Evolutionary conservation across 306 rosid genomes (phyloP), one percentile per base, ranked within the genome.

Genomic region (Ceratonia siliqua): DNA sequence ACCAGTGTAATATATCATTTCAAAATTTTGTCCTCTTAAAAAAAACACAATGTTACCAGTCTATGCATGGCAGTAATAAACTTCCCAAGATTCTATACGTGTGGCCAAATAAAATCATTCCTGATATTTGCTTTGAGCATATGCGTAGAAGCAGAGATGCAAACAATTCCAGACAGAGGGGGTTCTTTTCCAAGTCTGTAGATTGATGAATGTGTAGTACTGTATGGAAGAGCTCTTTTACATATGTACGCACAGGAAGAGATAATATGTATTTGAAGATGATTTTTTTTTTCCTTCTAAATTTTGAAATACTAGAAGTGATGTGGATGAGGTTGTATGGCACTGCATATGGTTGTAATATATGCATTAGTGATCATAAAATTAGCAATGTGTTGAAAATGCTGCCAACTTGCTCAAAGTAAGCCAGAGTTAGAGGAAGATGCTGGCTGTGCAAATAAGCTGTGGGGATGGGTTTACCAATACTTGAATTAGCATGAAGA

Each of bases 1-100:
- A 58, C 35, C 22, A 14, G 28, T 68, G 74, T 10, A 61, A 58
- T 77, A 55, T 72, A 35, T 58, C n/a, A 33, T 11, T 68, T 36
- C 45, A 62, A 65, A 67, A 9, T 56, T 30, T 21, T 63, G 49
- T 8, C 58, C 36, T 35, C 54, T 71, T 21, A 25, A 58, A 59
- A 22, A 13, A 35, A 63, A 55, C 15, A 38, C 38, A 30, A 39
- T 73, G 67, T 14, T 25, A 62, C n/a, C 72, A 52, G 55, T 36
- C 33, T 52, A 50, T 39, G 25, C 12, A 27, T 65, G 33, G 12
- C 5, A 4, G 15, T 41, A 21, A 62, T 36, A 15, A 62, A 35
- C 54, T 15, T 63, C 54, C 63, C 27, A n/a, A 39, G 4, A 17
- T 42, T 65, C n/a, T 64, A 25, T 53, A 18, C 33, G 14, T 41